Evolutionary conservation across 2,329 filamentous ascomycete genomes (phyloP).

Genomic region (Trematosphaeria pertusa): DNA sequence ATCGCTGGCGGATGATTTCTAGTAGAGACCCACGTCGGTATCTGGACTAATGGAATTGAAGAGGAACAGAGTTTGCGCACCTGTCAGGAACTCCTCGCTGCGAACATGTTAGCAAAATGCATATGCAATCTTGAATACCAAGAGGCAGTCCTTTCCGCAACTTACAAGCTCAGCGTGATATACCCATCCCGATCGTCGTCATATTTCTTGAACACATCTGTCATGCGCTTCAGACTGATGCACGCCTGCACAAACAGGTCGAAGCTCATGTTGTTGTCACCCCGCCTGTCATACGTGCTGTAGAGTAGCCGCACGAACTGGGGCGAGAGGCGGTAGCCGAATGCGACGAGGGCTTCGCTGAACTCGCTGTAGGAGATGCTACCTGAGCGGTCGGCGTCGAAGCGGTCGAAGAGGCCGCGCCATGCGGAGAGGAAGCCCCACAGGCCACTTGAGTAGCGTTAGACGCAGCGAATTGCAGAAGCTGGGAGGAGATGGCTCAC

Average conservation of each 20-base stretch:
- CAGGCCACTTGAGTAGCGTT: conserved; percentile 63
- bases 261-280: conserved; percentile 65
- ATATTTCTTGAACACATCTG: conserved; percentile 98
- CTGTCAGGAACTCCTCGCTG: conserved; percentile 62
- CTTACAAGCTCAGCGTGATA: conserved; percentile 64
- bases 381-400: conserved; percentile 85
- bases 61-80: conserved; percentile 62
- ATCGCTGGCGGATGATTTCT: conserved; percentile 51
- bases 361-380: conserved; percentile 89
- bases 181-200: conserved; percentile 96
- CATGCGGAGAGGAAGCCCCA: conserved; percentile 97
- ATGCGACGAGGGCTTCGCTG: conserved; percentile 84
- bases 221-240: conserved; percentile 97
- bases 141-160: conserved; percentile 21
- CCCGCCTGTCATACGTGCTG: conserved; percentile 75
- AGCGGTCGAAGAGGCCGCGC: conserved; percentile 93
- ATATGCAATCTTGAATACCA: no score
- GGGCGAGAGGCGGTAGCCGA: conserved; percentile 88
- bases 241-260: conserved; percentile 98
- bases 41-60: conserved; percentile 60
- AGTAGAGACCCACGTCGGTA: conserved; percentile 61
- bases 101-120: conserved; percentile 19
- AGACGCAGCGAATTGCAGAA: not conserved
- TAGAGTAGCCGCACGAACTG: conserved; percentile 87
- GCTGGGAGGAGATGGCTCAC: conserved; percentile 34